Evolutionary conservation across 2,329 filamentous ascomycete species (phyloP), one percentile per base, ranked within the genome.

Genomic region (Colletotrichum somersetense): DNA sequence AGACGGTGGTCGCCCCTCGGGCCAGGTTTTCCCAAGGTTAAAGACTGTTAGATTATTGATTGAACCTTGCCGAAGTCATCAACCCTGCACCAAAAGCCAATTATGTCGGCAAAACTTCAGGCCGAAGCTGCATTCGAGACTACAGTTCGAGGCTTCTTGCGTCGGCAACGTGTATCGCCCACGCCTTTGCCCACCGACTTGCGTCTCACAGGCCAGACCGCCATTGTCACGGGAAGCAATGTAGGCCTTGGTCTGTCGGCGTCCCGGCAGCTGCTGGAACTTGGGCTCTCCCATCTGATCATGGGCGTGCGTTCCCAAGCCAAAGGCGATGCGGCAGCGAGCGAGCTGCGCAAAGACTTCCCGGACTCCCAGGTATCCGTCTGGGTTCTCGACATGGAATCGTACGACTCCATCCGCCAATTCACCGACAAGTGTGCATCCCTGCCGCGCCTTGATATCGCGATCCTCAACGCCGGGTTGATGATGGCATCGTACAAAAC

Each of bases 191-290:
- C 56, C 14, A 1, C 35, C 38, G 56, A n/a, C 7, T 18, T 42
- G 7, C 61, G 61, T 58, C 76, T 83, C 64, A 72, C 75, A 0
- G 80, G 79, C 11, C 77, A 85, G 74, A 79, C 80, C 1, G 82
- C 82, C 55, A 82, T 87, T 52, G 77, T 87, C 12, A 86, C 85
- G 0, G 85, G 85, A 1, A 76, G 79, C 33, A 87, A 86, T 70
- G 77, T 73, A 5, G 85, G 86, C 0, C 75, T 87, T 0, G 86
- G 86, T 5, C 76, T 85, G n/a, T 85, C 86, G 76, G 75, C 80
- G 2, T 79, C 80, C 8, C 77, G 79, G 0, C 82, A 86, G 70
- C 79, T 87, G 46, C 78, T 83, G 3, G 71, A 76, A 2, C 78
- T 81, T 44, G 76, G 78, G 0, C 76, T 84, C 11, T 78, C 78